Base-by-base conservation (phyloP, 2,329 filamentous ascomycete genomes). In the Aureobasidium zeae region DNA sequence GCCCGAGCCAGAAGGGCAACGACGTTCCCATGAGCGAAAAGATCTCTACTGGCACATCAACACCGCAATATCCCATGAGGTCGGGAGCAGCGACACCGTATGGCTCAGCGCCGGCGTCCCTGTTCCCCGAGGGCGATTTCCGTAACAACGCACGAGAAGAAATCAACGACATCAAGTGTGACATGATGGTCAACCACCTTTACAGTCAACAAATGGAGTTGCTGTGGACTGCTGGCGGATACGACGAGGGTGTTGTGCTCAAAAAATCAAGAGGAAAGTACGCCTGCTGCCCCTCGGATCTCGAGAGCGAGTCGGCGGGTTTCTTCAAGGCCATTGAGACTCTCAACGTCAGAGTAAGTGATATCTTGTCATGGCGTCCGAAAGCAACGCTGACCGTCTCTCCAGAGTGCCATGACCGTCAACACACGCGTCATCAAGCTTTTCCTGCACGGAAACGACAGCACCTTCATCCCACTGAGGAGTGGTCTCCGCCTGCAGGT, bases 391-490 rank as follows among this genome's bases (percentile, higher is more conserved):
- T 42, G 11, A 42, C 25, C 31, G 20, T n/a, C 15, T 47, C 51
- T 34, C 57, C 47, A 80, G 74, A 76, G 72, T 53, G 78, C 78
- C 38, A 79, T 83, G 72, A 83, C 79, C 3, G 68, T 82, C 50
- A 79, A 76, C 55, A 82, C 78, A 3, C 68, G 71, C 47, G 72
- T 81, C 29, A 77, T 82, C 53, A 73, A 74, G 50, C 67, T 78
- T 20, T 71, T 83, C 49, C 63, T 81, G 5, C 63, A 70, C 45
- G 62, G 67, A 36, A 69, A 65, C 33, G 63, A 69, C 16, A 51
- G 65, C 16, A 63, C 73, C 12, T 78, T 72, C 50, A 73, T 83
- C 8, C 76, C 79, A 8, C 63, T 83, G 12, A 60, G 68, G 12
- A 66, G 72, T 42, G 75, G 74, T 3, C 67, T 80, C 13, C 72